Evolutionary conservation across 2,329 filamentous ascomycete species (phyloP).

Genomic region (Penicillium sp.): DNA sequence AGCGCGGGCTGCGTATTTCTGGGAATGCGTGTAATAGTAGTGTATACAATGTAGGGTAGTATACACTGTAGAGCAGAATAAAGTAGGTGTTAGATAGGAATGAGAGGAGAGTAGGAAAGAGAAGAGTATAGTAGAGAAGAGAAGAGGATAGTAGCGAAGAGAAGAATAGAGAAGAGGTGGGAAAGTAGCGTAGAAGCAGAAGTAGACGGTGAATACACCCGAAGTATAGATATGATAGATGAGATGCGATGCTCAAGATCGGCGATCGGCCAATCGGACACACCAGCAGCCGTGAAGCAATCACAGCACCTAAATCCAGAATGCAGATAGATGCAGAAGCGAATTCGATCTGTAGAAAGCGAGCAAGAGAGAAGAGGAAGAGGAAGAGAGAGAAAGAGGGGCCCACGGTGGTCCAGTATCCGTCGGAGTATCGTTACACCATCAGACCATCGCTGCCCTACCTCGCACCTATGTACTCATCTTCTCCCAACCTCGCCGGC

Average conservation of each 20-base stretch:
- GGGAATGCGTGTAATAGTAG: no score
- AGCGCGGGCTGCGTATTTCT: constrained; percentile 39
- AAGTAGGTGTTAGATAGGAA: no score
- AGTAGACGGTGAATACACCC: not conserved
- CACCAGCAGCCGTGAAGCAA: not conserved
- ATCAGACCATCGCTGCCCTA: constrained; percentile 6
- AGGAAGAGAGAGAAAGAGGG: constrained; percentile 17
- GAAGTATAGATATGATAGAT: not conserved
- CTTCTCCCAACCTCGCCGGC: no score
- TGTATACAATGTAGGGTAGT: no score
- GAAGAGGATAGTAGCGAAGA: constrained; percentile 5
- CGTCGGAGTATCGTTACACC: constrained; percentile 15
- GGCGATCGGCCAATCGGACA: constrained; percentile 19
- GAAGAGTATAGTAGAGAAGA: not conserved
- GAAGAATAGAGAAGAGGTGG: constrained; percentile 3
- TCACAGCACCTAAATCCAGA: not conserved
- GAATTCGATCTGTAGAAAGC: constrained; percentile 27
- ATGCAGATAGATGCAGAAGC: constrained; percentile 5
- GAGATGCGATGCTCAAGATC: constrained; percentile 5
- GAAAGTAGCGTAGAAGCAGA: not conserved
- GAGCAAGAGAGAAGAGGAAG: not conserved
- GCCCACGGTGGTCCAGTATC: constrained; percentile 15
- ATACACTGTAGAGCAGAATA: not conserved
- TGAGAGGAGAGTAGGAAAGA: no score
- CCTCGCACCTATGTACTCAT: not conserved